A percentile compares a stretch with the other conserved stretches of the same genome.
These are phyloP conservation scores for Solanum sejunctum DNA, from an alignment of 257 asterid species.

Conservation along the genomic window DNA sequence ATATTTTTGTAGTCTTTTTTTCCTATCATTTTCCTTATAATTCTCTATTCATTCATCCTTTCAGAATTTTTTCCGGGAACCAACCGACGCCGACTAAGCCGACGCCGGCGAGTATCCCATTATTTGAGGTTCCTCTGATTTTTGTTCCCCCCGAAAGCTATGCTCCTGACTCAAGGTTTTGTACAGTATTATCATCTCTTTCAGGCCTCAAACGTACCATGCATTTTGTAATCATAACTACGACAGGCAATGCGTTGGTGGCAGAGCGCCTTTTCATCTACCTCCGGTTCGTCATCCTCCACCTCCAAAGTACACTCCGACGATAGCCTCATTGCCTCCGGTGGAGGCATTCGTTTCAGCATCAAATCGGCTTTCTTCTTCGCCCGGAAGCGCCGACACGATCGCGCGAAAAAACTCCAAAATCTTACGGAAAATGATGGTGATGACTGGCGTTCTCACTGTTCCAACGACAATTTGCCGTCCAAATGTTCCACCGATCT, in stretches of 20 bases:
- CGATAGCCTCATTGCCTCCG: conserved; percentile 16
- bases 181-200: neutral
- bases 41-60: neutral
- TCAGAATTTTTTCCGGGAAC: neutral
- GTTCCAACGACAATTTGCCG: conserved; percentile 3
- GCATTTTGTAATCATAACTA: neutral
- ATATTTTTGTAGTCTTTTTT: neutral
- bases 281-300: neutral
- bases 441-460: conserved; percentile 18
- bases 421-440: conserved; percentile 22
- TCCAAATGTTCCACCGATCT: neutral
- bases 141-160: neutral
- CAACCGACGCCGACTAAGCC: neutral
- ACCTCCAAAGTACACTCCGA: conserved; percentile 37
- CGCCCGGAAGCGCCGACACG: conserved; percentile 14
- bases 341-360: conserved; percentile 7
- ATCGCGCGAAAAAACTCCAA: conserved; percentile 23
- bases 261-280: conserved; percentile 3
- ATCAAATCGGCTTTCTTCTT: conserved; percentile 22
- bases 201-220: neutral
- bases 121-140: neutral
- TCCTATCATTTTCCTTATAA: neutral
- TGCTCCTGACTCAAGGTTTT: neutral
- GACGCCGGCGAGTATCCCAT: neutral
- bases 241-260: conserved; percentile 7